Percentiles rank a stretch among this genome's conserved stretches.
Conservation (phyloP, 2,329 filamentous ascomycete genomes). For the Verticillium alfalfae region DNA sequence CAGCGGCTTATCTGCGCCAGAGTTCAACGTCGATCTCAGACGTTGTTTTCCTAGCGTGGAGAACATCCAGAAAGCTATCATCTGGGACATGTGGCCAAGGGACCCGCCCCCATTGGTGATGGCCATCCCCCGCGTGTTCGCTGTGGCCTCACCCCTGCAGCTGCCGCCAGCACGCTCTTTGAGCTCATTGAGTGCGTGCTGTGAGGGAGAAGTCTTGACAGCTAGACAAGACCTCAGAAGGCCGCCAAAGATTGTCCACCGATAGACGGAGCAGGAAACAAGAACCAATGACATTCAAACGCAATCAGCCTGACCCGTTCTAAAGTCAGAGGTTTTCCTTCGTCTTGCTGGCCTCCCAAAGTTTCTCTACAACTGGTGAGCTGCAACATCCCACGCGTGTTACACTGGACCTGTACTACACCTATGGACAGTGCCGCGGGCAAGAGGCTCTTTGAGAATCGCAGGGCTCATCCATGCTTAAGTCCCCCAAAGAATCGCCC, state of each 20-base stretch:
- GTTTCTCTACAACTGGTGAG: background rate
- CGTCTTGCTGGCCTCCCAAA: no score
- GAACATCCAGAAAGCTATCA: background rate
- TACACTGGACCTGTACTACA: background rate
- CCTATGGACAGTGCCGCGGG: background rate
- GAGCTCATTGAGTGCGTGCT: background rate
- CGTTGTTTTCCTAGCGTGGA: background rate
- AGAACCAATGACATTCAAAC: background rate
- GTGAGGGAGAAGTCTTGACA: background rate
- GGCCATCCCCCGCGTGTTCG: background rate
- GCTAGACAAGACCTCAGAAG: background rate
- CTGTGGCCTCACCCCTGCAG: background rate
- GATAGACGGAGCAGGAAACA: background rate
- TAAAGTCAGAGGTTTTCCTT: no score
- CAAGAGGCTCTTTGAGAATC: background rate
- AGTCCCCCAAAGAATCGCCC: constrained; percentile 13
- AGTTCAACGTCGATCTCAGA: background rate
- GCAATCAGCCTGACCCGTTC: background rate
- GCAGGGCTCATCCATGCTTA: background rate
- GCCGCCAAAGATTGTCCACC: background rate
- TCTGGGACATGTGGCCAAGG: constrained; percentile 1
- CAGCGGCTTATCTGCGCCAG: background rate
- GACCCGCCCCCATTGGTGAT: constrained; percentile 3
- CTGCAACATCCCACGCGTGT: background rate
- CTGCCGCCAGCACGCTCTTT: background rate